Percentiles rank a stretch among this genome's conserved stretches.
phyloP scores from a whole-genome alignment of 495 filamentous ascomycete genomes.

The Hyaloscypha variabilis region DNA sequence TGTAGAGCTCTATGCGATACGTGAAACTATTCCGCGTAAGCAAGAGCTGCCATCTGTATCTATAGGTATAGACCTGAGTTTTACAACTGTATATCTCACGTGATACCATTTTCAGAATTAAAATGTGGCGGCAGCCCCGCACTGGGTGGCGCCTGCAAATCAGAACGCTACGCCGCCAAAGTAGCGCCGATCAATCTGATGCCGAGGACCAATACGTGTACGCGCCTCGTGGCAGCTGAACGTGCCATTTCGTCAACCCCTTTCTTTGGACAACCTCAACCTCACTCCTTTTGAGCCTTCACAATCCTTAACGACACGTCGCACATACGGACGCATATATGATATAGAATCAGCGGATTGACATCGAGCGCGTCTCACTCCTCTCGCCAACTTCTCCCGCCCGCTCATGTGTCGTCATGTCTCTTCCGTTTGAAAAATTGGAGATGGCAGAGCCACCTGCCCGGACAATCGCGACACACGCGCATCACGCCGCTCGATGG shows the following conservation, averaged over 20 bases:
- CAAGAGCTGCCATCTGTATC: too few species aligned
- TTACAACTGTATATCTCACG: neutral
- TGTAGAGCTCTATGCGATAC: too few species aligned
- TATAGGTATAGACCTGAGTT: too few species aligned
- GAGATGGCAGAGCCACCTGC: neutral
- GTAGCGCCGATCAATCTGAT: neutral
- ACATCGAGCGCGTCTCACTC: neutral
- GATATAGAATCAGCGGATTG: neutral
- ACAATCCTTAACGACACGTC: neutral
- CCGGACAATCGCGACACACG: neutral
- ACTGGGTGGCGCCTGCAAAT: neutral
- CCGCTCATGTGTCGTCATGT: neutral
- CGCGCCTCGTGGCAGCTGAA: neutral
- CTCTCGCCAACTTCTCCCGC: neutral
- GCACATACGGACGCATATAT: neutral
- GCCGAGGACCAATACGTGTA: neutral
- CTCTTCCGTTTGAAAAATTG: neutral
- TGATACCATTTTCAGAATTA: neutral
- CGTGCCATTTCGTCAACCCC: neutral
- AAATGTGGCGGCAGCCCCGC: neutral
- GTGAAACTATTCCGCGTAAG: too few species aligned
- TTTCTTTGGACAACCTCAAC: neutral
- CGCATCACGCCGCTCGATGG: slow-evolving; percentile 2
- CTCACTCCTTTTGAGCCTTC: neutral
- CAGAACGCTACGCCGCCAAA: neutral